Conservation (phyloP, 1,139 yeast species). For the Scheffersomyces titani region DNA sequence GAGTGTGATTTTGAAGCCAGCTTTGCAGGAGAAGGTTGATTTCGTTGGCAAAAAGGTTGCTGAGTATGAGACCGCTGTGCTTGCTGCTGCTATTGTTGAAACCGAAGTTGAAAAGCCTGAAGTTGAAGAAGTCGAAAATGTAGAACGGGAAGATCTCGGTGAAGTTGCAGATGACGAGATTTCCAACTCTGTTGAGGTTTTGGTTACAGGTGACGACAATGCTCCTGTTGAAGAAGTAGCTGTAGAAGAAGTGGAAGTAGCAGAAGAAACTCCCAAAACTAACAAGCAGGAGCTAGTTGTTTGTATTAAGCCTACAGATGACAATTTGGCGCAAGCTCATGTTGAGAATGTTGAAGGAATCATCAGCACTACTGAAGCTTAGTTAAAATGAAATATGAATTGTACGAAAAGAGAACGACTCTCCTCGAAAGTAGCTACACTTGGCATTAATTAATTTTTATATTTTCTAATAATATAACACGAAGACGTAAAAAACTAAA, state of each 20-base stretch:
- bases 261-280: background rate
- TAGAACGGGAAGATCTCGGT: slow-evolving; percentile 1
- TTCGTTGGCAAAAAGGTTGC: slow-evolving; percentile 38
- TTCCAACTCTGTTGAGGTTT: slow-evolving; percentile 4
- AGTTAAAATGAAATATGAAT: too few relatives aligned
- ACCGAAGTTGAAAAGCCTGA: background rate
- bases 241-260: background rate
- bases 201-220: background rate
- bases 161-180: slow-evolving; percentile 7
- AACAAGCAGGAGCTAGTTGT: background rate
- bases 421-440: background rate
- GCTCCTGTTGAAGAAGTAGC: background rate
- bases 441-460: background rate
- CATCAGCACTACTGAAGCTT: background rate
- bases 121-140: background rate
- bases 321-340: background rate
- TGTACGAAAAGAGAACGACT: background rate
- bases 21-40: slow-evolving; percentile 40
- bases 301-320: background rate
- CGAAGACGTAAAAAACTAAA: slow-evolving; percentile 1
- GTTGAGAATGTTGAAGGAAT: background rate
- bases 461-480: slow-evolving; percentile 1
- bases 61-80: background rate
- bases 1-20: slow-evolving; percentile 38
- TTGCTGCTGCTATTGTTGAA: background rate